phyloP scores from a whole-genome alignment of 2,329 filamentous ascomycete species.

The Aspergillus udagawae region DNA sequence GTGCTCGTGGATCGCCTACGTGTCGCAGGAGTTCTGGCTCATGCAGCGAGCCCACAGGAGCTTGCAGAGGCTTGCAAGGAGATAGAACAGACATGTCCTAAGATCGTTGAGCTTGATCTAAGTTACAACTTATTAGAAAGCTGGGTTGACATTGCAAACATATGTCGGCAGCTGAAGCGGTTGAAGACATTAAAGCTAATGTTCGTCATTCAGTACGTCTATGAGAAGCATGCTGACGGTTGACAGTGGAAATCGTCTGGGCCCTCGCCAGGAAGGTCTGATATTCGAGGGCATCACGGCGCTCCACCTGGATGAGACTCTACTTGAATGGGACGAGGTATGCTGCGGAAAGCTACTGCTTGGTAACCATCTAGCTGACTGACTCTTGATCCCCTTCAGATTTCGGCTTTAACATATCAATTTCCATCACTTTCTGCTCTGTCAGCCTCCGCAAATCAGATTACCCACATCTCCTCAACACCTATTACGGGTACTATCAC shows the following conservation, averaged over 20 bases:
- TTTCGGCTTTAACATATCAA: slow-evolving; percentile 29
- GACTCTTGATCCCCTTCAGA: slow-evolving; percentile 21
- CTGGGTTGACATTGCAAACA: slow-evolving; percentile 62
- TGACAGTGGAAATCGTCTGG: slow-evolving; percentile 67
- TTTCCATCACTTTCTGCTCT: slow-evolving; percentile 34
- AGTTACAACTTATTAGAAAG: slow-evolving; percentile 75
- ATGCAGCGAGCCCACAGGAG: slow-evolving; percentile 16
- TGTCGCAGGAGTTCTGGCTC: slow-evolving; percentile 45
- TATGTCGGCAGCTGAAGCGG: slow-evolving; percentile 66
- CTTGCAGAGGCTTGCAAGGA: slow-evolving; percentile 35
- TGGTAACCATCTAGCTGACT: slow-evolving; percentile 6
- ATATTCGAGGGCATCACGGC: slow-evolving; percentile 54
- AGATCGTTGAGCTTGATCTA: slow-evolving; percentile 71
- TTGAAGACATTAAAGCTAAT: slow-evolving; percentile 65
- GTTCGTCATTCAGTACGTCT: not conserved
- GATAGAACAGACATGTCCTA: slow-evolving; percentile 55
- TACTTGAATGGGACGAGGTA: slow-evolving; percentile 64
- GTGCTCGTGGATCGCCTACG: slow-evolving; percentile 76
- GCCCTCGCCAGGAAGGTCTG: slow-evolving; percentile 35
- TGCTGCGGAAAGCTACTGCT: slow-evolving; percentile 21
- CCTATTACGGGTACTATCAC: slow-evolving; percentile 36
- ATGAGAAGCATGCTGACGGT: slow-evolving; percentile 10
- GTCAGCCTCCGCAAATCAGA: slow-evolving; percentile 34
- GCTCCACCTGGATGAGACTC: slow-evolving; percentile 63
- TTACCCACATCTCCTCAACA: slow-evolving; percentile 26